Evolutionary conservation across 345 rosid genomes (phyloP).

Genomic region (Noccaea caerulescens): DNA sequence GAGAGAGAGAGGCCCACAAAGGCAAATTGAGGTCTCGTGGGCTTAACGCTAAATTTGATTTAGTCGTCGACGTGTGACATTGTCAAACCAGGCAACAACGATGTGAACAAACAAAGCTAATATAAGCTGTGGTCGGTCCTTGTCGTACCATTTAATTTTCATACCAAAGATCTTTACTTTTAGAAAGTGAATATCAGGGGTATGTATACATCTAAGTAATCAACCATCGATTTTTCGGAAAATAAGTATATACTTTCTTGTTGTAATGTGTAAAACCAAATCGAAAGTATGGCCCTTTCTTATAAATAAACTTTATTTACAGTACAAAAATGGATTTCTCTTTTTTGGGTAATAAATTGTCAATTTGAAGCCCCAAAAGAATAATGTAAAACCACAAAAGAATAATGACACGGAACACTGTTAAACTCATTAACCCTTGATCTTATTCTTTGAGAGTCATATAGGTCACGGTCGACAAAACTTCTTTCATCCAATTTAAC

Average conservation of each 20-base stretch:
- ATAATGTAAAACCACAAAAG: background rate
- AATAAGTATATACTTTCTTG: no score
- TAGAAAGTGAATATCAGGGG: no score
- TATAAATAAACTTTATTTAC: no score
- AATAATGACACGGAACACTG: background rate
- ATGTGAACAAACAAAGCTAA: conserved; percentile 13
- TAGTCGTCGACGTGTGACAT: conserved; percentile 44
- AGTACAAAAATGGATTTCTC: no score
- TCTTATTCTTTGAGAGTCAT: conserved; percentile 24
- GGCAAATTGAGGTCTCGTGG: conserved; percentile 18
- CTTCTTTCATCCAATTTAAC: conserved; percentile 7
- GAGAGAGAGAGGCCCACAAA: conserved; percentile 42
- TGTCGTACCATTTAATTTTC: background rate
- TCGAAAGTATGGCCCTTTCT: no score
- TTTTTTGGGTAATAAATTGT: background rate
- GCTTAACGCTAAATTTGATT: conserved; percentile 28
- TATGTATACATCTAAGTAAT: no score
- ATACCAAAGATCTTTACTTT: no score
- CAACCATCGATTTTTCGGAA: no score
- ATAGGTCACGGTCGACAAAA: conserved; percentile 34
- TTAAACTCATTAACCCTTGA: conserved; percentile 23
- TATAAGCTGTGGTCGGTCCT: conserved; percentile 19
- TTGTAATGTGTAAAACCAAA: no score
- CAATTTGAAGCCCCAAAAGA: background rate
- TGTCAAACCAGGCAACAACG: conserved; percentile 34